Conservation (phyloP, 2,329 filamentous ascomycete species). For the Ascochyta fabae region DNA sequence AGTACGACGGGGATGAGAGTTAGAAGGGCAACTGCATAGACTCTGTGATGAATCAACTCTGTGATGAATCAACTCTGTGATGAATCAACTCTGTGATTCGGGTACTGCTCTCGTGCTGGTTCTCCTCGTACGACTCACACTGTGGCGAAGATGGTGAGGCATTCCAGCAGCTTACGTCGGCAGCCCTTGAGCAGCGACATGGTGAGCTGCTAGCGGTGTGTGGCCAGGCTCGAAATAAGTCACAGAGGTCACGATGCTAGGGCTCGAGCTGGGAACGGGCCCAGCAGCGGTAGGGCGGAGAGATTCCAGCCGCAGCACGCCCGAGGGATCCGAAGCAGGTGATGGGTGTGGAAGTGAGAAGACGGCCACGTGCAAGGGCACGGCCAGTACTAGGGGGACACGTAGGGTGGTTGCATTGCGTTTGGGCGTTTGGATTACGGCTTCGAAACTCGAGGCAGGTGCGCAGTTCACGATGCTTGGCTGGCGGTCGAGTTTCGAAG, state of each 20-base stretch:
- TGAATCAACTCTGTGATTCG: background rate
- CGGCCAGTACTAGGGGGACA: conserved; percentile 35
- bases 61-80: background rate
- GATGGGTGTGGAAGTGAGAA: conserved; percentile 17
- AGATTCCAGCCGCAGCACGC: background rate
- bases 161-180: background rate
- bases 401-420: conserved; percentile 28
- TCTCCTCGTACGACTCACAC: background rate
- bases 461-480: background rate
- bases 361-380: conserved; percentile 34
- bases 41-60: background rate
- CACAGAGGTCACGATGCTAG: conserved; percentile 4
- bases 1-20: conserved; percentile 25
- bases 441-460: conserved; percentile 5
- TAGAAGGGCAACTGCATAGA: background rate
- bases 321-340: conserved; percentile 5
- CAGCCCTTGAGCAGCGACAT: conserved; percentile 20
- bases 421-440: conserved; percentile 7
- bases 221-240: conserved; percentile 16
- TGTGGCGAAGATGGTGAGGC: conserved; percentile 25
- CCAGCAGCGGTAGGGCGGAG: background rate
- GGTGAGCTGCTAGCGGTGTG: conserved; percentile 40
- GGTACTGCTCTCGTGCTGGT: background rate
- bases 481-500: background rate
- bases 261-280: background rate